Conservation (phyloP, 805 yeast genomes). For the Cyberlindnera suaveolens region DNA sequence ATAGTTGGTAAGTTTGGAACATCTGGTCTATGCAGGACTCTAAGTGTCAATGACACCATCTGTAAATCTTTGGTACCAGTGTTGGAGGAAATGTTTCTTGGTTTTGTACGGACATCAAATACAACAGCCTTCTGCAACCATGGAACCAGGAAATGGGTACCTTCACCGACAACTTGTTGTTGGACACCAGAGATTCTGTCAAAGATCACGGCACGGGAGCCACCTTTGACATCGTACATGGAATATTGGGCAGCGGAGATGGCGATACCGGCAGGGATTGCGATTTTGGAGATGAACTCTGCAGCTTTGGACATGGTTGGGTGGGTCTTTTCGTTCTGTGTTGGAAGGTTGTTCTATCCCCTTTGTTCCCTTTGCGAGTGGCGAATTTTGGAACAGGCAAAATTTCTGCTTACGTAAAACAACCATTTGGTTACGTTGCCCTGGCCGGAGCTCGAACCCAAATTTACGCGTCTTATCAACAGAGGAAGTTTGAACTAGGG, state of each 20-base stretch:
- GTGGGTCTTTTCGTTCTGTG: background rate
- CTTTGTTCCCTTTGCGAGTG: background rate
- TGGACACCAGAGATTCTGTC: slow-evolving; percentile 89
- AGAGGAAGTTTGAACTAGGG: background rate
- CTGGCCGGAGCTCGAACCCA: background rate
- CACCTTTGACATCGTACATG: slow-evolving; percentile 93
- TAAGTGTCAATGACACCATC: slow-evolving; percentile 85
- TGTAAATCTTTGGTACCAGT: slow-evolving; percentile 98
- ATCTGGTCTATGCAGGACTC: slow-evolving; percentile 93
- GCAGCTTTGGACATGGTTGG: slow-evolving; percentile 34
- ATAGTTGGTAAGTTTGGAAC: slow-evolving; percentile 75
- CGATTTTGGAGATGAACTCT: slow-evolving; percentile 41
- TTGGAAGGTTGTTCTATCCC: too few relatives aligned
- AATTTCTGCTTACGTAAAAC: background rate
- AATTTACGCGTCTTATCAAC: slow-evolving; percentile 5
- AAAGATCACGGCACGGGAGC: slow-evolving; percentile 91
- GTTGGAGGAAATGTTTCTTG: slow-evolving; percentile 86
- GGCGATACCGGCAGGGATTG: slow-evolving; percentile 67
- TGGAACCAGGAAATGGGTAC: slow-evolving; percentile 91
- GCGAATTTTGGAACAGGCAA: background rate
- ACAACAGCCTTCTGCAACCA: slow-evolving; percentile 92
- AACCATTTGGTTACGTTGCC: too few relatives aligned
- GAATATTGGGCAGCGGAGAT: slow-evolving; percentile 73
- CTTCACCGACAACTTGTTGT: slow-evolving; percentile 87
- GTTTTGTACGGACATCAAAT: slow-evolving; percentile 92